Conservation (phyloP, 805 yeast genomes). For the Ascoidea tarda region DNA sequence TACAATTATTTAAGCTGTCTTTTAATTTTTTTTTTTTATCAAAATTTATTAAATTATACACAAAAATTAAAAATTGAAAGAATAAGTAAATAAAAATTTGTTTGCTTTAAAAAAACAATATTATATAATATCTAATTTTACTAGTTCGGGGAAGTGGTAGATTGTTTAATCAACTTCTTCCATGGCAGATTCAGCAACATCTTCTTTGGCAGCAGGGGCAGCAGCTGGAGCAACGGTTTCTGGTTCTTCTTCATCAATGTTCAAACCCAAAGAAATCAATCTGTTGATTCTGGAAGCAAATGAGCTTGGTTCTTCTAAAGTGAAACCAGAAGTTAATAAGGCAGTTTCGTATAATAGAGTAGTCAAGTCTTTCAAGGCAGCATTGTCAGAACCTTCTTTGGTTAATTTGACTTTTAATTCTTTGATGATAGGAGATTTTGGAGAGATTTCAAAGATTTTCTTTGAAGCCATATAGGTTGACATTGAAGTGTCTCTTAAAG, state of each 20-base stretch:
- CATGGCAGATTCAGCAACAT: slow-evolving; percentile 88
- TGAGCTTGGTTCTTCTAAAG: slow-evolving; percentile 95
- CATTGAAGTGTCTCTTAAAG: slow-evolving; percentile 97
- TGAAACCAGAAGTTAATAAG: slow-evolving; percentile 94
- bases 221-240: slow-evolving; percentile 26
- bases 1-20: too few relatives aligned
- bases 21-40: too few relatives aligned
- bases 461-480: slow-evolving; percentile 99
- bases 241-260: slow-evolving; percentile 84
- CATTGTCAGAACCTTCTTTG: slow-evolving; percentile 93
- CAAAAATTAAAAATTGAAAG: too few relatives aligned
- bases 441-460: slow-evolving; percentile 98
- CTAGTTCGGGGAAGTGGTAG: not conserved
- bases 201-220: slow-evolving; percentile 32
- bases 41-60: too few relatives aligned
- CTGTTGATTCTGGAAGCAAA: slow-evolving; percentile 98
- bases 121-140: not conserved
- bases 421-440: slow-evolving; percentile 87
- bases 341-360: slow-evolving; percentile 96
- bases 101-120: too few relatives aligned
- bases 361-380: slow-evolving; percentile 96
- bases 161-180: slow-evolving; percentile 86
- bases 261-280: slow-evolving; percentile 93
- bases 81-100: too few relatives aligned
- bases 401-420: slow-evolving; percentile 96